Evolutionary conservation across 2,329 filamentous ascomycete genomes (phyloP).

Genomic region (Ascochyta lentis): DNA sequence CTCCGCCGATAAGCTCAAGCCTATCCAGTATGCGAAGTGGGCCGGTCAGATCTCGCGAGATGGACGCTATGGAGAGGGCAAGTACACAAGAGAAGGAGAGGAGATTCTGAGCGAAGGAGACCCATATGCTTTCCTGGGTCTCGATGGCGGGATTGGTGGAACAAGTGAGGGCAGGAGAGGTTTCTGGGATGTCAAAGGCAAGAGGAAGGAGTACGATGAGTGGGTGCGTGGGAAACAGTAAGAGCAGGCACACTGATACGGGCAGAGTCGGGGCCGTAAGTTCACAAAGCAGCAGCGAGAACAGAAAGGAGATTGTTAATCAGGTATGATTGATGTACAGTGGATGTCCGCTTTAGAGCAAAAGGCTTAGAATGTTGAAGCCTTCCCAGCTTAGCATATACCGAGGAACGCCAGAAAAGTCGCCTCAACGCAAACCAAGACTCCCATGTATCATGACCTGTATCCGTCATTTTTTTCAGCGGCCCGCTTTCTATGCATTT

Average conservation of each 20-base stretch:
- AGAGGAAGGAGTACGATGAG: slow-evolving; percentile 86
- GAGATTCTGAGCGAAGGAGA: slow-evolving; percentile 72
- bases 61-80: slow-evolving; percentile 65
- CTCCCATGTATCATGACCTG: neutral
- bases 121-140: slow-evolving; percentile 71
- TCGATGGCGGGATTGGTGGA: slow-evolving; percentile 61
- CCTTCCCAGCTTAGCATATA: slow-evolving; percentile 1
- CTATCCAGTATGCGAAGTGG: slow-evolving; percentile 84
- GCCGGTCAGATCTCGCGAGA: slow-evolving; percentile 83
- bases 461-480: neutral
- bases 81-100: slow-evolving; percentile 68
- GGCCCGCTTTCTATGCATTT: slow-evolving; percentile 20
- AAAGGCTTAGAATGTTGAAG: neutral
- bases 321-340: slow-evolving; percentile 3
- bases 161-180: slow-evolving; percentile 74
- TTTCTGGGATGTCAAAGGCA: slow-evolving; percentile 86
- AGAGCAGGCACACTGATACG: neutral
- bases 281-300: too few relatives aligned
- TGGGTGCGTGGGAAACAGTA: slow-evolving; percentile 56
- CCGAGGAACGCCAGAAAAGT: neutral
- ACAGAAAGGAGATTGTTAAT: neutral
- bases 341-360: neutral
- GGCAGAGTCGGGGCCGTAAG: neutral
- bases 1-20: slow-evolving; percentile 77
- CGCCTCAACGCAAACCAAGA: slow-evolving; percentile 13